Evolutionary conservation across 2,329 filamentous ascomycete species (phyloP), one percentile per base, ranked within the genome.

Genomic region (Colletotrichum cuscutae): DNA sequence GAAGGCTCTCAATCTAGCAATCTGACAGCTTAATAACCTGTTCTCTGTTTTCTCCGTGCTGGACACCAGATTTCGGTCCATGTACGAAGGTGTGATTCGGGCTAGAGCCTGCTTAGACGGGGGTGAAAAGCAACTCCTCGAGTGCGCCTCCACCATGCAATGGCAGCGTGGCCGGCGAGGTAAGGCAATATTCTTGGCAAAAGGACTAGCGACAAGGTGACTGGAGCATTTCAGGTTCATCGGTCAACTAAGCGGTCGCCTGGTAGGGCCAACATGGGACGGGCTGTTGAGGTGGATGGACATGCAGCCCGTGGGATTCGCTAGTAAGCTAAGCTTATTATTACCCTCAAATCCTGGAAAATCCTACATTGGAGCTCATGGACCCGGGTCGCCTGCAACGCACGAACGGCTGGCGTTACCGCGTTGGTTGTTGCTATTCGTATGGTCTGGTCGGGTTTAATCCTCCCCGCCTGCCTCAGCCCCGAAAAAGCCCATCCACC

Each of bases 321-420:
- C 61, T 35, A 63, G 24, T 53, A 54, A 63, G 61, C 46, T 63
- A 32, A 63, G 61, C 46, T 63, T n/a, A 54, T 63, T 63, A 54
- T 63, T 63, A 22, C 46, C 46, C 28, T 11, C 13, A 37, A 53
- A 26, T 54, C 24, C 52, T 24, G 52, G 52, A 7, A 26, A 54
- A 46, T 49, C 13, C 4, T 22, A n/a, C 61, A 13, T 26, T 30
- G 13, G 19, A 49, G 42, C 42, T 49, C 42, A 49, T 9, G 13
- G 46, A 37, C n/a, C 28, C 28, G n/a, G 46, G n/a, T 6, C 6
- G 5, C 15, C 7, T 13, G 19, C 6, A 8, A n/a, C n/a, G 24
- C 13, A 5, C 15, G 28, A 65, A 28, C 30, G 62, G 62, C 12
- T 30, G 42, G 42, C 42, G 42, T 5, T n/a, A 8, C 26, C 19